These are phyloP conservation scores for Simplicillium sp. DNA, from an alignment of 2,329 filamentous ascomycete species.

Conservation along the genomic window DNA sequence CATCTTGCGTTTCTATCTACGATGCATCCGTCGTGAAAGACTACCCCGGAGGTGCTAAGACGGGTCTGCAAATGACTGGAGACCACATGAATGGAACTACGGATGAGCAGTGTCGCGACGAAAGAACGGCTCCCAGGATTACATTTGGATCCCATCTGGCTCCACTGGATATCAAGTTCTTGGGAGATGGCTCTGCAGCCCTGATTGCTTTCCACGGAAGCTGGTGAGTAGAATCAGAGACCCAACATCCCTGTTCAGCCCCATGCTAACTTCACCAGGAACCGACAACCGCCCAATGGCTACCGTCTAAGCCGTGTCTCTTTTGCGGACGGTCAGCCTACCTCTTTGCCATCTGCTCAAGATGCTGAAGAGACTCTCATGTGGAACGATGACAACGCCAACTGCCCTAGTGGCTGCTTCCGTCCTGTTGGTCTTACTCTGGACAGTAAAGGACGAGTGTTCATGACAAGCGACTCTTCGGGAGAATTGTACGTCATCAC, in stretches of 20 bases:
- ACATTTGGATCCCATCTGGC: slow-evolving; percentile 43
- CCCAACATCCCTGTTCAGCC: not conserved
- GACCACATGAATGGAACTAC: slow-evolving; percentile 12
- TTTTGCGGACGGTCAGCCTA: slow-evolving; percentile 25
- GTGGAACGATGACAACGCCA: slow-evolving; percentile 33
- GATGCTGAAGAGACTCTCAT: slow-evolving; percentile 36
- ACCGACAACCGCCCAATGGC: slow-evolving; percentile 22
- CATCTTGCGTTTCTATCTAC: slow-evolving; percentile 53
- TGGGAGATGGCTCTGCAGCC: slow-evolving; percentile 39
- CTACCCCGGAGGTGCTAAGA: slow-evolving; percentile 19
- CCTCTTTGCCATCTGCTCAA: slow-evolving; percentile 21
- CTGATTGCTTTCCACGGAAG: slow-evolving; percentile 56
- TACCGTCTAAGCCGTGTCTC: slow-evolving; percentile 27
- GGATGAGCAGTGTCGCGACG: slow-evolving; percentile 12
- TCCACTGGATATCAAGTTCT: slow-evolving; percentile 56
- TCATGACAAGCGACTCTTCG: slow-evolving; percentile 42
- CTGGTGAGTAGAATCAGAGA: slow-evolving; percentile 24
- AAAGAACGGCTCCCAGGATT: slow-evolving; percentile 12
- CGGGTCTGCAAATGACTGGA: slow-evolving; percentile 14
- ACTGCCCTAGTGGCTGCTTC: slow-evolving; percentile 40
- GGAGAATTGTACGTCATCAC: slow-evolving; percentile 44
- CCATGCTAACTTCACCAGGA: slow-evolving; percentile 11
- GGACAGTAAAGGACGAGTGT: slow-evolving; percentile 32
- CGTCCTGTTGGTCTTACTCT: slow-evolving; percentile 38
- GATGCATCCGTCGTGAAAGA: slow-evolving; percentile 21